Evolutionary conservation across 495 filamentous ascomycete species (phyloP).

Genomic region (Oidiodendron maius): DNA sequence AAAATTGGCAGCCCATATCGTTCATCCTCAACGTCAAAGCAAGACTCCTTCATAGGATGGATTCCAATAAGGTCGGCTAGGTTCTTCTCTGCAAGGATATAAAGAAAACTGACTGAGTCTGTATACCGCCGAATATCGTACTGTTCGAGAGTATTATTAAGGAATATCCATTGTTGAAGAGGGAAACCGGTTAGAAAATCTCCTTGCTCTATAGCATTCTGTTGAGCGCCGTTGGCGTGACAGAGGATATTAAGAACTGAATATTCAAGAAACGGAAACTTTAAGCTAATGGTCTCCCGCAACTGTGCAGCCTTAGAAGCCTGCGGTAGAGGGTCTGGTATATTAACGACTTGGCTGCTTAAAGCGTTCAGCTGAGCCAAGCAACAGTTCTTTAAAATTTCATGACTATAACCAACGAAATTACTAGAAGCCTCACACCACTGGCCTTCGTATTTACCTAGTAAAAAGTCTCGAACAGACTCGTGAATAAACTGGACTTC

Average conservation of each 20-base stretch:
- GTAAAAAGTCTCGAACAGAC: slow-evolving; percentile 34
- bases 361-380: slow-evolving; percentile 17
- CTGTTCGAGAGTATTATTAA: slow-evolving; percentile 33
- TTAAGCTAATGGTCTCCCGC: slow-evolving; percentile 15
- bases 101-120: slow-evolving; percentile 31
- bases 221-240: slow-evolving; percentile 35
- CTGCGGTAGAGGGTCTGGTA: slow-evolving; percentile 20
- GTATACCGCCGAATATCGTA: slow-evolving; percentile 26
- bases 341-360: slow-evolving; percentile 16
- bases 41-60: slow-evolving; percentile 9
- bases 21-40: slow-evolving; percentile 27
- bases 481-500: slow-evolving; percentile 37
- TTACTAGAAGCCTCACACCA: slow-evolving; percentile 18
- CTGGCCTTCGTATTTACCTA: slow-evolving; percentile 15
- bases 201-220: slow-evolving; percentile 30
- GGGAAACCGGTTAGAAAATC: slow-evolving; percentile 31
- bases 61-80: slow-evolving; percentile 32
- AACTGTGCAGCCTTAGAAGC: slow-evolving; percentile 18
- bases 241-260: slow-evolving; percentile 34
- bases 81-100: slow-evolving; percentile 40
- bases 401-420: slow-evolving; percentile 26
- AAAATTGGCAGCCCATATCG: slow-evolving; percentile 37
- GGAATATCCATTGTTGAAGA: slow-evolving; percentile 28
- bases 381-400: slow-evolving; percentile 33
- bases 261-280: slow-evolving; percentile 42